phyloP scores from a whole-genome alignment of 75 land plant species.

The Chamaecyparis obtusa region DNA sequence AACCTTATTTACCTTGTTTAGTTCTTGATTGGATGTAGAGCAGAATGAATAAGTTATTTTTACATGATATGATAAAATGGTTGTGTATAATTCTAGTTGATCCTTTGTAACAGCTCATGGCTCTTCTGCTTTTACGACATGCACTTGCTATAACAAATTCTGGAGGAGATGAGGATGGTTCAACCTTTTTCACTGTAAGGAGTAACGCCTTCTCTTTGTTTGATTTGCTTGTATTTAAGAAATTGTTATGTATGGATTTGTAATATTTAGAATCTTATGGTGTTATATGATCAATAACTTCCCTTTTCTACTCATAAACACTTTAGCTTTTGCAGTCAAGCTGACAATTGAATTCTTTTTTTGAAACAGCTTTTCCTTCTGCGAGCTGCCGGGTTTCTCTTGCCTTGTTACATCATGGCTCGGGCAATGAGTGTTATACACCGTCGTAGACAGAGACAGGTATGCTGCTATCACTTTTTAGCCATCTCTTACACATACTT shows the following conservation, averaged over 20 bases:
- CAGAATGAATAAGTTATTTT: not conserved
- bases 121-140: constrained; percentile 19
- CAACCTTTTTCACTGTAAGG: constrained; percentile 43
- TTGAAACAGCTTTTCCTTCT: constrained; percentile 2
- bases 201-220: not conserved
- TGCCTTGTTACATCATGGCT: constrained; percentile 50
- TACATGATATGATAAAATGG: not conserved
- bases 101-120: constrained; percentile 19
- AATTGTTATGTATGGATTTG: not conserved
- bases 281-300: not conserved
- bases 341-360: not conserved
- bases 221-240: not conserved
- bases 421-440: constrained; percentile 38
- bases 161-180: constrained; percentile 24
- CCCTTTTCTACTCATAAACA: not conserved
- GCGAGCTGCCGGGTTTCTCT: constrained; percentile 38
- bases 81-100: not conserved
- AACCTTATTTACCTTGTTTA: not conserved
- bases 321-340: not conserved
- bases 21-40: not conserved
- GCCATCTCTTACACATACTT: not conserved
- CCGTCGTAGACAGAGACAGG: constrained; percentile 41
- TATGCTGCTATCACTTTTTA: not conserved
- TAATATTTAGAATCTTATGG: not conserved
- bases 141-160: constrained; percentile 17